Evolutionary conservation across 768 basidiomycete genomes (phyloP), one percentile per base, ranked within the genome.

Genomic region (Galerina sulciceps): DNA sequence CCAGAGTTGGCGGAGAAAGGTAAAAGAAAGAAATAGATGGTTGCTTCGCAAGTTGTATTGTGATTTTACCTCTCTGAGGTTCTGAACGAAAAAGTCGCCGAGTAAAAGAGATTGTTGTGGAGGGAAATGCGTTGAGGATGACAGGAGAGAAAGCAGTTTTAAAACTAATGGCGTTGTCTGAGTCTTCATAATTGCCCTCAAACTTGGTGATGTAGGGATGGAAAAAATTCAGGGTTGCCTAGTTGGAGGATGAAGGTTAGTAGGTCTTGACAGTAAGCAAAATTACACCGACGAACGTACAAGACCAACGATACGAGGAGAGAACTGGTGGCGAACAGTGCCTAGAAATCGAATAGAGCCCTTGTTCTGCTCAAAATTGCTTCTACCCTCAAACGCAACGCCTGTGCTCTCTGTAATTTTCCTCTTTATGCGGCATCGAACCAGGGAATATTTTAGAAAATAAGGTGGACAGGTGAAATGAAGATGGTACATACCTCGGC

Each of bases 301-400:
- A 71, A 80, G 75, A n/a, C 80, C 73, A 43, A 71, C 69, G 57
- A 86, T 65, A 49, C 84, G 82, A 13, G 91, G 89, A 26, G 90
- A 91, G 67, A 85, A 86, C 65, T 92, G 90, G 71, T 94, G 89
- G 56, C 82, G 84, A 47, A 95, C 71, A 2, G 91, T 91, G 37
- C 90, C 91, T 22, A 85, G 68, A 38, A 94, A 68, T 56, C 80
- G 59, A 14, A 78, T 79, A 10, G 72, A 65, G 18, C 64, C 69
- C 43, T 62, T 63, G 10, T 51, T 59, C 50, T 66, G 67, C 57
- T 67, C 58, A 44, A 67, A 63, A 51, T 71, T 73, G 64, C 79
- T 73, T 55, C 74, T 74, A 40, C 77, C 75, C 52, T 75, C 72
- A 22, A 85, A 63, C 18, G 69, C 62, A 8, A 83, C 18, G 42